Evolutionary conservation across 352 stramenopile species (phyloP).

Genomic region (Phytophthora podocarpi): DNA sequence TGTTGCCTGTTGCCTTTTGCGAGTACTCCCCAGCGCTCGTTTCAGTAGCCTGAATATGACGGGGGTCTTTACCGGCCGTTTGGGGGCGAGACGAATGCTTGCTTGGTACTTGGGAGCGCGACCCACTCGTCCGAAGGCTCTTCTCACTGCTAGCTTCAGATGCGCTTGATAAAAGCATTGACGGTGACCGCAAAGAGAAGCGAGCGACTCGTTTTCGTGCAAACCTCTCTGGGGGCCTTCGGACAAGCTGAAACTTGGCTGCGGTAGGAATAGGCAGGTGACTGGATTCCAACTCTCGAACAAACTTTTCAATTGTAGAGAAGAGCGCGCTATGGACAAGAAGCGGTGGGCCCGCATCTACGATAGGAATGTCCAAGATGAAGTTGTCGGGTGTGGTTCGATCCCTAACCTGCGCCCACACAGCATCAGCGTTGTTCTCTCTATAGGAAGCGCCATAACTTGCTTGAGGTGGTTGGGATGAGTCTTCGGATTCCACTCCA

Average conservation of each 20-base stretch:
- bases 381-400: conserved; percentile 44
- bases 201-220: conserved; percentile 55
- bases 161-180: conserved; percentile 6
- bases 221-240: conserved; percentile 65
- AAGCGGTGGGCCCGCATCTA: conserved; percentile 51
- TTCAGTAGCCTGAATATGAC: neutral
- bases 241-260: conserved; percentile 83
- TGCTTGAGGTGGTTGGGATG: neutral
- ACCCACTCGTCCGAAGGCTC: conserved; percentile 13
- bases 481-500: neutral
- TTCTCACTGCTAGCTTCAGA: conserved; percentile 27
- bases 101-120: conserved; percentile 8
- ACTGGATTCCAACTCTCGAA: conserved; percentile 67
- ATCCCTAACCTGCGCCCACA: conserved; percentile 27
- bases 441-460: neutral
- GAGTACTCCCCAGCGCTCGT: neutral
- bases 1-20: neutral
- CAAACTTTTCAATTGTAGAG: conserved; percentile 62
- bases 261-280: conserved; percentile 63
- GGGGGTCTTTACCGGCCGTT: conserved; percentile 22
- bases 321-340: conserved; percentile 61
- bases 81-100: conserved; percentile 23
- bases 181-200: conserved; percentile 43
- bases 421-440: neutral
- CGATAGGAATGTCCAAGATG: conserved; percentile 60